phyloP scores from a whole-genome alignment of 164 flowering plant genomes.

The Tetracentron sinense region DNA sequence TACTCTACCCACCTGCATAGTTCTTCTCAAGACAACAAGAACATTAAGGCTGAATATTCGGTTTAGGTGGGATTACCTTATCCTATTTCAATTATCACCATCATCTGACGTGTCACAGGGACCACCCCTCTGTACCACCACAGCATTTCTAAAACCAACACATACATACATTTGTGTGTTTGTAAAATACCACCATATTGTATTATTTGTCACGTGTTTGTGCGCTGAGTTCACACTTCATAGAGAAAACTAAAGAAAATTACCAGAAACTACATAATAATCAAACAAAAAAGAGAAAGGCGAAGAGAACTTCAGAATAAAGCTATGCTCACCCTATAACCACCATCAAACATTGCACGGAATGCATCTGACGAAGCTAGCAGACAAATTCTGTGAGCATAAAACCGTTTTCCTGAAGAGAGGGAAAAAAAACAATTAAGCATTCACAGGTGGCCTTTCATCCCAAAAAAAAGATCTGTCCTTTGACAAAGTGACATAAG shows the following conservation, averaged over 20 bases:
- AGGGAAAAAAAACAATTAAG: constrained; percentile 1
- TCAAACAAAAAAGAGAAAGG: background rate
- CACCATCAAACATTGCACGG: constrained; percentile 99
- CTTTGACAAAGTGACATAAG: background rate
- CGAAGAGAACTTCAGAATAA: background rate
- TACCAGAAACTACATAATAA: background rate
- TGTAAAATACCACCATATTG: no score
- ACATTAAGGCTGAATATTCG: no score
- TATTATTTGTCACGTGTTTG: no score
- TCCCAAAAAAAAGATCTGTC: background rate
- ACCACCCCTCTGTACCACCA: no score
- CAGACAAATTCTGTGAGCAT: constrained; percentile 90
- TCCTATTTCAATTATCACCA: no score
- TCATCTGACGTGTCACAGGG: no score
- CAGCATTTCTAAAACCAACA: no score
- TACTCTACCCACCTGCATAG: no score
- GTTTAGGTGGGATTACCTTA: no score
- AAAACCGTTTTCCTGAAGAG: constrained; percentile 67
- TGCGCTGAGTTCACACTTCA: no score
- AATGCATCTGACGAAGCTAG: constrained; percentile 99
- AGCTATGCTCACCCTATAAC: constrained; percentile 68
- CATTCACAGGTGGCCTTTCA: background rate
- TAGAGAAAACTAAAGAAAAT: background rate
- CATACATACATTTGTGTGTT: no score
- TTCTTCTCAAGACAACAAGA: no score